These are phyloP conservation scores for Verticillium albo-atrum DNA, from an alignment of 2,329 filamentous ascomycete genomes.

Conservation along the genomic window DNA sequence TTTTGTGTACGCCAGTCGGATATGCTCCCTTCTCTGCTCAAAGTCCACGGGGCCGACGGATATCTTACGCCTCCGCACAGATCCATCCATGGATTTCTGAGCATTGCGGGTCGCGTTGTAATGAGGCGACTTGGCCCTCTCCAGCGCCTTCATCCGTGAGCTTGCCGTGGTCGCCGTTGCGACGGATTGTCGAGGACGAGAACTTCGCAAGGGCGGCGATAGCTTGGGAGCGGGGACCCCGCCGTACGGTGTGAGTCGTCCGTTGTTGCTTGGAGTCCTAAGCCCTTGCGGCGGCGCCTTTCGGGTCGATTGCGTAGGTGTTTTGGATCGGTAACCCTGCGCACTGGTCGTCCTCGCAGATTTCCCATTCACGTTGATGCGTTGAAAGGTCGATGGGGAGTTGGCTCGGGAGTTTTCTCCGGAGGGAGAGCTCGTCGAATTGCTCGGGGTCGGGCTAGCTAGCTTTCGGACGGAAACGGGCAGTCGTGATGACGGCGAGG, in stretches of 20 bases:
- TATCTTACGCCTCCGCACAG: conserved; percentile 44
- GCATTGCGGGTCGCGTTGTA: conserved; percentile 23
- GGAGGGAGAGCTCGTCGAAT: conserved; percentile 30
- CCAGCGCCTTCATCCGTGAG: conserved; percentile 61
- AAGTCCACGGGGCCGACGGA: conserved; percentile 77
- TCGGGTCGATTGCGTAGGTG: conserved; percentile 34
- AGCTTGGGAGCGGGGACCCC: conserved; percentile 64
- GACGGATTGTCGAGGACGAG: conserved; percentile 74
- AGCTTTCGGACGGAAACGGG: conserved; percentile 42
- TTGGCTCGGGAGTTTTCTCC: conserved; percentile 42
- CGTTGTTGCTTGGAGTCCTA: conserved; percentile 46
- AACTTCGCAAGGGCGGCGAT: conserved; percentile 76
- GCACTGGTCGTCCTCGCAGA: conserved; percentile 27
- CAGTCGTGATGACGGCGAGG: conserved; percentile 34
- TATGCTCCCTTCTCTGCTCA: conserved; percentile 73
- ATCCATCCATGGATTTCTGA: conserved; percentile 31
- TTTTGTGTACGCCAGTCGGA: conserved; percentile 80
- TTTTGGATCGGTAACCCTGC: conserved; percentile 37
- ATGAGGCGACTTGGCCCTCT: conserved; percentile 46
- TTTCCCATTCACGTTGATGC: conserved; percentile 36
- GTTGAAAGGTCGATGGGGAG: conserved; percentile 46
- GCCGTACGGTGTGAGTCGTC: conserved; percentile 69
- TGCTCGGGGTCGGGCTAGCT: conserved; percentile 3
- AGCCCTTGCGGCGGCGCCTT: conserved; percentile 36
- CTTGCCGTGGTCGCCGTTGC: conserved; percentile 69